A percentile compares a stretch with the other conserved stretches of the same genome.
Evolutionary conservation across 345 rosid genomes (phyloP).

Genomic region (Populus tremula): DNA sequence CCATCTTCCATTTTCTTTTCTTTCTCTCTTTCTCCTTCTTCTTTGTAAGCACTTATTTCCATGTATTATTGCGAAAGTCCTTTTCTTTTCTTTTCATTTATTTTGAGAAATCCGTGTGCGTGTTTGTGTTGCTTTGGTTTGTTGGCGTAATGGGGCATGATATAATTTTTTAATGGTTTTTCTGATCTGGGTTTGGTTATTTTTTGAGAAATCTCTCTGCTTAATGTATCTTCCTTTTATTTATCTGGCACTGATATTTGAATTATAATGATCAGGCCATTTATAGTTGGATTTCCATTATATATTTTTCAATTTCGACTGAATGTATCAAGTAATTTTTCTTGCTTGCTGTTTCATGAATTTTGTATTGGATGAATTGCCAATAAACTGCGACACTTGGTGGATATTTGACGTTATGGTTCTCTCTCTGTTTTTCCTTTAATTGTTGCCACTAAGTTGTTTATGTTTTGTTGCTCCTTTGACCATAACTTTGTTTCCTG

Average conservation of each 20-base stretch:
- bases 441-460: not conserved
- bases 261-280: conserved; percentile 17
- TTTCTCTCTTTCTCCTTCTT: conserved; percentile 17
- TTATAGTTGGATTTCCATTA: conserved; percentile 13
- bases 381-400: not conserved
- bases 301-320: conserved; percentile 12
- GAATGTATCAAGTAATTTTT: conserved; percentile 13
- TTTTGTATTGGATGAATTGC: not conserved
- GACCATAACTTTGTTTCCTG: not conserved
- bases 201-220: conserved; percentile 20
- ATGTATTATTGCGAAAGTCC: conserved; percentile 11
- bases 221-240: conserved; percentile 5
- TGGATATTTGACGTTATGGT: not conserved
- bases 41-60: conserved; percentile 28
- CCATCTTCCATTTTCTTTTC: conserved; percentile 28
- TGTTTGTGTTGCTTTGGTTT: conserved; percentile 10
- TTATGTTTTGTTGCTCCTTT: not conserved
- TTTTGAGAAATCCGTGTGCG: not conserved
- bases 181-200: conserved; percentile 34
- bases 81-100: not conserved
- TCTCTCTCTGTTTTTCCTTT: not conserved
- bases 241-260: conserved; percentile 13
- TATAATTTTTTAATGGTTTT: conserved; percentile 19
- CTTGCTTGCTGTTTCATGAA: not conserved
- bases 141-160: conserved; percentile 19